These are phyloP conservation scores for Gentiana macrophylla DNA, from an alignment of 257 asterid species.

Conservation along the genomic window DNA sequence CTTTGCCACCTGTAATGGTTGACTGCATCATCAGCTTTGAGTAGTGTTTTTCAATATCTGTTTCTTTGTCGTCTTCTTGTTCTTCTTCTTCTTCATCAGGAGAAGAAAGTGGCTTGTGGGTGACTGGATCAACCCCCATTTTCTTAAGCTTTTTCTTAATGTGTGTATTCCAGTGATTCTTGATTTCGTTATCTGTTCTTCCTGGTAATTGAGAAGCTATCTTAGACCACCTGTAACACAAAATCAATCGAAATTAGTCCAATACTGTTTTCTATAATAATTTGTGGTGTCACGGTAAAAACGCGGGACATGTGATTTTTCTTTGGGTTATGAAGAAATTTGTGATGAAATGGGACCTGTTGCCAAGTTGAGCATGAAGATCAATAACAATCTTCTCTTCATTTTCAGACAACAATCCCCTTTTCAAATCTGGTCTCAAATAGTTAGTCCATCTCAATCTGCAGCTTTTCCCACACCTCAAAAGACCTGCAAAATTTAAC, in stretches of 20 bases:
- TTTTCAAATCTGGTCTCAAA: slow-evolving; percentile 84
- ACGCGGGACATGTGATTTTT: no score
- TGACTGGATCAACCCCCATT: slow-evolving; percentile 85
- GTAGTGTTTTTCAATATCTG: background rate
- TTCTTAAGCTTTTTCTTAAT: slow-evolving; percentile 76
- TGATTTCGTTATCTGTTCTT: slow-evolving; percentile 91
- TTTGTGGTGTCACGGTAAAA: no score
- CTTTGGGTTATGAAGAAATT: no score
- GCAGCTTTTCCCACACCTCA: slow-evolving; percentile 97
- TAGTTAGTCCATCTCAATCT: slow-evolving; percentile 92
- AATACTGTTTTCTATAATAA: no score
- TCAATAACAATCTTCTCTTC: slow-evolving; percentile 96
- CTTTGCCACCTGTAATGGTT: slow-evolving; percentile 12
- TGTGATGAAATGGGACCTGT: slow-evolving; percentile 35
- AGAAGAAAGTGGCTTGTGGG: slow-evolving; percentile 70
- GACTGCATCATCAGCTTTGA: slow-evolving; percentile 14
- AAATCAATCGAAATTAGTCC: background rate
- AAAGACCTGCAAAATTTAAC: slow-evolving; percentile 37
- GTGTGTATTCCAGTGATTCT: slow-evolving; percentile 95
- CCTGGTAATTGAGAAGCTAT: slow-evolving; percentile 98
- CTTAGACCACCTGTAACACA: slow-evolving; percentile 67
- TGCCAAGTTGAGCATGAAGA: slow-evolving; percentile 95
- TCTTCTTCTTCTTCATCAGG: slow-evolving; percentile 7
- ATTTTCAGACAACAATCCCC: slow-evolving; percentile 77
- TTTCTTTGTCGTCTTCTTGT: slow-evolving; percentile 1